Conservation (phyloP, 1,284 basidiomycete species). For the Austroboletus niveus region DNA sequence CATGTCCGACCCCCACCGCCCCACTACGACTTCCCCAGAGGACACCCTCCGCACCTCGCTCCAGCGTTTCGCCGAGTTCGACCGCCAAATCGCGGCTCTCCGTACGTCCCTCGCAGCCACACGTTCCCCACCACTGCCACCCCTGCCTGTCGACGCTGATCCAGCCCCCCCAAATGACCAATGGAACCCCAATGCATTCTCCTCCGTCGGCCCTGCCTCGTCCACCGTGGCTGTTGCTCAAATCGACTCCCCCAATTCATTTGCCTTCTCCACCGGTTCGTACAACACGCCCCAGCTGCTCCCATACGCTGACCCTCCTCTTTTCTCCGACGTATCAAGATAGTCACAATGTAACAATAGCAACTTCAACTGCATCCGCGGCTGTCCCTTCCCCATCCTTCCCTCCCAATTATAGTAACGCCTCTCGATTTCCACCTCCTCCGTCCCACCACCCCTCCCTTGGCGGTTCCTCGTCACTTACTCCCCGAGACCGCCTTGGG, state of each 20-base stretch:
- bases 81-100: slow-evolving; percentile 47
- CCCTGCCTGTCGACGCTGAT: slow-evolving; percentile 22
- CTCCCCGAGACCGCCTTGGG: slow-evolving; percentile 14
- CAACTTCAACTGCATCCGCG: slow-evolving; percentile 16
- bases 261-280: slow-evolving; percentile 23
- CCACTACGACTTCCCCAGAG: slow-evolving; percentile 24
- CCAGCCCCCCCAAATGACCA: slow-evolving; percentile 11
- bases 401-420: slow-evolving; percentile 22
- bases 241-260: slow-evolving; percentile 11
- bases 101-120: slow-evolving; percentile 38
- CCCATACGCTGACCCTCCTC: slow-evolving; percentile 6
- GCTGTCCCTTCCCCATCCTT: slow-evolving; percentile 20
- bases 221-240: slow-evolving; percentile 14
- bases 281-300: slow-evolving; percentile 5
- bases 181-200: slow-evolving; percentile 18
- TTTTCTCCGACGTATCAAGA: slow-evolving; percentile 13
- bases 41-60: slow-evolving; percentile 46
- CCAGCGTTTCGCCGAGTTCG: slow-evolving; percentile 52
- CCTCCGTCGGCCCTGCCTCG: slow-evolving; percentile 4
- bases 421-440: slow-evolving; percentile 18
- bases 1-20: slow-evolving; percentile 43
- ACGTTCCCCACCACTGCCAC: slow-evolving; percentile 36
- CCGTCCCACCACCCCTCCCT: slow-evolving; percentile 24
- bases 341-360: slow-evolving; percentile 2
- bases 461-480: slow-evolving; percentile 16